These are phyloP conservation scores for Didymella lethalis DNA, from an alignment of 2,329 filamentous ascomycete species.

Conservation along the genomic window DNA sequence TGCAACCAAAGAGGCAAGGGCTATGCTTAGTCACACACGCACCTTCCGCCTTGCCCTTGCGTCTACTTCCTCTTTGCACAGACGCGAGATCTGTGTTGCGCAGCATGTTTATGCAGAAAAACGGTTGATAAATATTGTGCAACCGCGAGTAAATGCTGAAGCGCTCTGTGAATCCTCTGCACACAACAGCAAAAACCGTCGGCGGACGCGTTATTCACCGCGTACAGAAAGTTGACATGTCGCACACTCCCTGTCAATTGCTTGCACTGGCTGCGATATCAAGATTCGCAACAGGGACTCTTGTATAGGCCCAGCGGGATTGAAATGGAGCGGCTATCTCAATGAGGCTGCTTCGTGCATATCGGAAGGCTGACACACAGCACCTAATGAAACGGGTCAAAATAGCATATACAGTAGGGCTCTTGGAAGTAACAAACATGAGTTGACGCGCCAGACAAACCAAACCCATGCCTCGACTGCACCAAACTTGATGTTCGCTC, in stretches of 20 bases:
- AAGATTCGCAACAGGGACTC: background rate
- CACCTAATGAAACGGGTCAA: background rate
- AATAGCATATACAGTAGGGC: background rate
- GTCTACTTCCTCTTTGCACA: background rate
- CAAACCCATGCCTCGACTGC: background rate
- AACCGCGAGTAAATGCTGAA: background rate
- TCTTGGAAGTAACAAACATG: background rate
- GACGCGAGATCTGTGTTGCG: background rate
- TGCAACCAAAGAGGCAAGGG: constrained; percentile 4
- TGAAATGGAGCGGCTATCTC: background rate
- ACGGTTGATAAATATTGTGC: too few species aligned
- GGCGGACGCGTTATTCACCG: background rate
- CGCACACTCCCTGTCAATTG: background rate
- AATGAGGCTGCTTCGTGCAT: background rate
- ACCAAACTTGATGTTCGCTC: background rate
- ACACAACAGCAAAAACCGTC: background rate
- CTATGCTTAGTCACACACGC: constrained; percentile 6
- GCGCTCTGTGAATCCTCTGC: background rate
- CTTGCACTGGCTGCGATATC: background rate
- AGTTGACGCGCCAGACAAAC: background rate
- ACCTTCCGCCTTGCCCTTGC: background rate
- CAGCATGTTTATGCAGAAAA: background rate
- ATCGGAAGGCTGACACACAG: background rate
- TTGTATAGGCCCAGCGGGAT: background rate
- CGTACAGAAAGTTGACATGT: background rate